These are phyloP conservation scores for Neltuma alba DNA, from an alignment of 306 rosid species.

Conservation along the genomic window DNA sequence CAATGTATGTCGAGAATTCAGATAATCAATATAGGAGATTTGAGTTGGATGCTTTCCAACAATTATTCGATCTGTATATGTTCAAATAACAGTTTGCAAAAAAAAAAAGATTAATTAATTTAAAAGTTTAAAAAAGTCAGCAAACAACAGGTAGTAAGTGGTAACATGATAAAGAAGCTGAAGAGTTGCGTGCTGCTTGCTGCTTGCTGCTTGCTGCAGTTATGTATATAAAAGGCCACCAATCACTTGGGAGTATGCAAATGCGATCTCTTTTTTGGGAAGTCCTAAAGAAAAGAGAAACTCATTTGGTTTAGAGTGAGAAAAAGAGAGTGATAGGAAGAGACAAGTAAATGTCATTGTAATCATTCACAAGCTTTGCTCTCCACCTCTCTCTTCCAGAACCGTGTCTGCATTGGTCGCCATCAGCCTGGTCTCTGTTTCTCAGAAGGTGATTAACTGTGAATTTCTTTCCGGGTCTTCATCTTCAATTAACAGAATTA, in stretches of 20 bases:
- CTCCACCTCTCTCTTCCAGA: not conserved
- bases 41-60: not conserved
- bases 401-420: not conserved
- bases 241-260: slow-evolving; percentile 22
- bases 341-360: not conserved
- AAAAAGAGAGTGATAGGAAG: not conserved
- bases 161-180: not conserved
- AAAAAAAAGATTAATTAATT: not conserved
- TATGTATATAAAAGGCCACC: slow-evolving; percentile 23
- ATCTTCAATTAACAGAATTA: slow-evolving; percentile 8
- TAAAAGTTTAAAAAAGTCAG: not conserved
- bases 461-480: not conserved
- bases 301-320: not conserved
- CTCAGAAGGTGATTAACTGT: not conserved
- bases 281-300: not conserved
- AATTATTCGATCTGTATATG: not conserved
- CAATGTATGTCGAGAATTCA: no score
- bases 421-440: slow-evolving; percentile 27
- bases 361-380: not conserved
- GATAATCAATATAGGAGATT: not conserved
- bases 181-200: not conserved
- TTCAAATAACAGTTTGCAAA: not conserved
- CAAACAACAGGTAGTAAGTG: not conserved
- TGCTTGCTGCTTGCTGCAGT: no score
- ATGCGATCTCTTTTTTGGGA: no score